Conservation (phyloP, 2,329 filamentous ascomycete species). For the Sordariomycetes sp. region DNA sequence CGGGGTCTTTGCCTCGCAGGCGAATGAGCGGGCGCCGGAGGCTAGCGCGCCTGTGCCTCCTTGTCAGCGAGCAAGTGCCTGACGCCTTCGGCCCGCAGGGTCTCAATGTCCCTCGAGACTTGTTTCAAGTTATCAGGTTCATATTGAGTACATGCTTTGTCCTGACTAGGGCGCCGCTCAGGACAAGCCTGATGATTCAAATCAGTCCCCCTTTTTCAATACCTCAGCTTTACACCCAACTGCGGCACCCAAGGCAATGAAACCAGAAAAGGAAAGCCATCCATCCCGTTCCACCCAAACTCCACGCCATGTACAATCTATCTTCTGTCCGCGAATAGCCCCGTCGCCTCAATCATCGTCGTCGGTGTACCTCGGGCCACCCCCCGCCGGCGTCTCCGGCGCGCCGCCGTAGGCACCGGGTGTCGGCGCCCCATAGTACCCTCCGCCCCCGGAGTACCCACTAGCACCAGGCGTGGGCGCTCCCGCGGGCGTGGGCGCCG, state of each 20-base stretch:
- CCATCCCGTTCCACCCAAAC: neutral
- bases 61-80: no score
- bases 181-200: neutral
- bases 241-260: neutral
- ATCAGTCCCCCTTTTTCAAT: neutral
- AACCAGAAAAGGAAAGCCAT: neutral
- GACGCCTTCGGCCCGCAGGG: no score
- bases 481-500: constrained; percentile 52
- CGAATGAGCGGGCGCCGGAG: neutral
- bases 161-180: neutral
- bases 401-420: constrained; percentile 44
- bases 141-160: neutral
- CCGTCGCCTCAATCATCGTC: constrained; percentile 24
- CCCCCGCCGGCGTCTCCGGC: constrained; percentile 48
- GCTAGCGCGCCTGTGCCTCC: no score
- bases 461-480: constrained; percentile 59
- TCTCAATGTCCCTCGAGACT: no score
- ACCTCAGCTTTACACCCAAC: neutral
- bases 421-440: constrained; percentile 47
- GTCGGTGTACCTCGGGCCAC: constrained; percentile 39
- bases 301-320: neutral
- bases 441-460: constrained; percentile 16
- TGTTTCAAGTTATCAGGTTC: neutral
- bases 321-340: neutral
- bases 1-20: neutral